These are phyloP conservation scores for Xerocomellus amylosporus DNA, from an alignment of 768 basidiomycete genomes.

Conservation along the genomic window DNA sequence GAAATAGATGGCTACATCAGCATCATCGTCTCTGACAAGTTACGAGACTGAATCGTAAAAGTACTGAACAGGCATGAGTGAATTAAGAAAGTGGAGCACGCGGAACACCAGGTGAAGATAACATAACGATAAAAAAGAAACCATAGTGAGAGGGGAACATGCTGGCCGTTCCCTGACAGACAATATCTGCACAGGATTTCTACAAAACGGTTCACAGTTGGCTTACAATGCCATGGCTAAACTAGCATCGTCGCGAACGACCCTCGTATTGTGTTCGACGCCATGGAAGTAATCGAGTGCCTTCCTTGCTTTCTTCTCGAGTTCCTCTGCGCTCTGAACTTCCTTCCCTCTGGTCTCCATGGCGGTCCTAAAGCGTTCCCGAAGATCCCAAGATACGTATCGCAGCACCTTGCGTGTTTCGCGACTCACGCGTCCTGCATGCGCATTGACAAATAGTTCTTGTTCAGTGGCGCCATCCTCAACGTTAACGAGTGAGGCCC, in stretches of 20 bases:
- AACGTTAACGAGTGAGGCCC: constrained; percentile 52
- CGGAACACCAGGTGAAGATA: not conserved
- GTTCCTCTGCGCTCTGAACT: constrained; percentile 73
- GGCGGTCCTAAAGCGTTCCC: constrained; percentile 73
- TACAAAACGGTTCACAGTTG: not conserved
- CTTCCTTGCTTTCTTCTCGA: constrained; percentile 61
- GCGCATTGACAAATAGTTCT: constrained; percentile 60
- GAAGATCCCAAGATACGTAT: constrained; percentile 86
- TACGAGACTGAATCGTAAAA: constrained; percentile 10
- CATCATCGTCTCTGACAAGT: constrained; percentile 3
- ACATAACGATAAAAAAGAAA: constrained; percentile 7
- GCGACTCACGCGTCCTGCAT: constrained; percentile 66
- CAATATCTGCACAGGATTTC: not conserved
- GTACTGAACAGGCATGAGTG: constrained; percentile 10
- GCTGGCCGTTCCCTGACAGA: not conserved
- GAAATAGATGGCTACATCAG: constrained; percentile 2
- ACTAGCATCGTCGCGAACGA: constrained; percentile 31
- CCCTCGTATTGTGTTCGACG: constrained; percentile 44
- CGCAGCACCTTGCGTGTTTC: constrained; percentile 95
- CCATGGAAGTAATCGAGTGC: constrained; percentile 73
- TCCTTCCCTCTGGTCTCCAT: constrained; percentile 79
- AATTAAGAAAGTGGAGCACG: constrained; percentile 9
- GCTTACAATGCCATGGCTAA: constrained; percentile 16
- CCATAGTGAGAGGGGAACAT: not conserved
- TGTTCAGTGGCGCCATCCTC: constrained; percentile 48